Base-by-base conservation (phyloP, 257 asterid genomes). In the Salvia rosmarinus region DNA sequence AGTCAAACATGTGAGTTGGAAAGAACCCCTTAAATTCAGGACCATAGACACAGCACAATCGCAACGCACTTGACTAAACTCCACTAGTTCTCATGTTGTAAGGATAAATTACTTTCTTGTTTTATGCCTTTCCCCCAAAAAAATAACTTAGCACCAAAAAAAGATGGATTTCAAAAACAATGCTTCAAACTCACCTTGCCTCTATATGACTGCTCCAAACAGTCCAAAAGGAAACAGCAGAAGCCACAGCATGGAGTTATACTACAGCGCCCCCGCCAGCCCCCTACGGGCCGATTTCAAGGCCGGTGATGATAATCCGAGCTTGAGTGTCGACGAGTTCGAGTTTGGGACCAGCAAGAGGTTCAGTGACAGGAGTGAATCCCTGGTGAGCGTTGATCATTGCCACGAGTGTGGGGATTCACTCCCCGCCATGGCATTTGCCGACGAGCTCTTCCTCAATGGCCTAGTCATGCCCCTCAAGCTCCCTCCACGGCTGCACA, bases 381-480 rank as follows among this genome's bases (percentile, higher is more conserved):
- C 56, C 19, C 21, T 56, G 13, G 47, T 25, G 54, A 79, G 46
- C 1, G 67, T 39, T 5, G 65, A 60, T 58, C 54, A 17, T 13
- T 10, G 9, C 39, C 55, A 42, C 0, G 7, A 77, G 54, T 76
- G 83, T 74, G n/a, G 79, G 12, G 87, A 74, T 30, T 90, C 95
- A 1, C 83, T 83, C 11, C 85, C 91, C 0, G 44, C 86, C 5
- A 83, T 87, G 88, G 89, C 89, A 0, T 88, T 90, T 42, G 97
- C 92, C 0, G 96, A 87, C 30, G 92, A 90, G 21, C 81, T 88
- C 42, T 90, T 90, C 72, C 55, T 78, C 20, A 79, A 85, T 16
- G 97, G 97, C 51, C 61, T 69, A 35, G 89, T 87, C 57, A 80
- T 87, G 88, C 97, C 97, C 8, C 77, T 91, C 43, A 91, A 87